phyloP scores from a whole-genome alignment of 164 flowering plant species.

The Berberis thunbergii region DNA sequence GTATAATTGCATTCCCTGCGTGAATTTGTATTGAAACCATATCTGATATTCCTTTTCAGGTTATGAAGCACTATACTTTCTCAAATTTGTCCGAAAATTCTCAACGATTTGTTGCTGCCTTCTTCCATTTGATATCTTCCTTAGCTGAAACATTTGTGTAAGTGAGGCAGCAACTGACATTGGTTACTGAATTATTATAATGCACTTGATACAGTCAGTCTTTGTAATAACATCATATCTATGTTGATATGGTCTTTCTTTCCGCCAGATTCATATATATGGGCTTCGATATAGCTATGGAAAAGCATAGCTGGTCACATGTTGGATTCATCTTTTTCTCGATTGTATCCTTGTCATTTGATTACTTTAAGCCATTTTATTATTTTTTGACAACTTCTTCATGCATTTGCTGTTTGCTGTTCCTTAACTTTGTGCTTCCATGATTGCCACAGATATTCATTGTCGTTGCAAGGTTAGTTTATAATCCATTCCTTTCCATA shows the following conservation, averaged over 20 bases:
- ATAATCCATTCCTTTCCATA: not conserved
- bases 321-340: conserved; percentile 97
- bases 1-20: not conserved
- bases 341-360: conserved; percentile 72
- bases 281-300: conserved; percentile 99
- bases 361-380: not conserved
- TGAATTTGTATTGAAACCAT: not conserved
- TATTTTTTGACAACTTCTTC: not conserved
- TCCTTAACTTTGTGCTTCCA: conserved; percentile 41
- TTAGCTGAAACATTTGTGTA: conserved; percentile 98
- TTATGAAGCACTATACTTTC: conserved; percentile 92
- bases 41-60: conserved; percentile 34
- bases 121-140: conserved; percentile 96
- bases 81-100: conserved; percentile 89
- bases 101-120: conserved; percentile 84
- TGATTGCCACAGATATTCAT: conserved; percentile 60
- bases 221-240: not conserved
- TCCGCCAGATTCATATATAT: conserved; percentile 88
- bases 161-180: conserved; percentile 15
- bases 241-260: conserved; percentile 11
- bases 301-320: conserved; percentile 98
- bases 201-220: not conserved
- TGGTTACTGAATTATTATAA: conserved; percentile 4
- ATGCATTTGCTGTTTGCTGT: conserved; percentile 1
- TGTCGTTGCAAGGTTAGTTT: conserved; percentile 74